Conservation (phyloP, 306 rosid genomes). For the Heteromeles arbutifolia region DNA sequence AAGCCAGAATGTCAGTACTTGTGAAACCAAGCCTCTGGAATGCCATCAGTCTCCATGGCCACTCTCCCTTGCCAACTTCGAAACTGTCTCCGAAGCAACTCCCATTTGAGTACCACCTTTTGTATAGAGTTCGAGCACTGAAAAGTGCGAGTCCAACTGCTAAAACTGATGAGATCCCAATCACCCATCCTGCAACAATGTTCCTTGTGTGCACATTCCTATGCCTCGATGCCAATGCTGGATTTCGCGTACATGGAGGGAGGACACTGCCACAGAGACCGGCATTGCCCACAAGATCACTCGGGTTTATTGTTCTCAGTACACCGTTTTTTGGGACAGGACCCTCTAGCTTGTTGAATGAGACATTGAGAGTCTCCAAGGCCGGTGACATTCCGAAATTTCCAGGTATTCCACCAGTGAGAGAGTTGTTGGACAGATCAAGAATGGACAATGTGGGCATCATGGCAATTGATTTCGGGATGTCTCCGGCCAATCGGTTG, state of each 20-base stretch:
- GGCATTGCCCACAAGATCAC: constrained; percentile 63
- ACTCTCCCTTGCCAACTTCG: constrained; percentile 64
- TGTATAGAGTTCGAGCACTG: constrained; percentile 46
- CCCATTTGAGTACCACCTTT: constrained; percentile 66
- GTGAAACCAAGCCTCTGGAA: constrained; percentile 84
- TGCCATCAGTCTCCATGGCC: constrained; percentile 97
- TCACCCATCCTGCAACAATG: constrained; percentile 52
- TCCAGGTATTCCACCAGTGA: constrained; percentile 73
- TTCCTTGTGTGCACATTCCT: constrained; percentile 44
- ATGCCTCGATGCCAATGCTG: constrained; percentile 30
- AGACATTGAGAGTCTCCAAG: constrained; percentile 69
- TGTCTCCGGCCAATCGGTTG: constrained; percentile 65
- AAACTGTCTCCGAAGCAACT: constrained; percentile 53
- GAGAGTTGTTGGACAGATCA: constrained; percentile 90
- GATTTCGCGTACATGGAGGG: constrained; percentile 53
- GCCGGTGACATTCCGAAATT: constrained; percentile 88
- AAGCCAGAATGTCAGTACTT: constrained; percentile 67
- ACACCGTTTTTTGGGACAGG: constrained; percentile 79
- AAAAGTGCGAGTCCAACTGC: constrained; percentile 42
- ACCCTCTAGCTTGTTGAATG: constrained; percentile 79
- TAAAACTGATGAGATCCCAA: constrained; percentile 61
- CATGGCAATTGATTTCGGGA: constrained; percentile 61
- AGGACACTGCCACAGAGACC: constrained; percentile 77
- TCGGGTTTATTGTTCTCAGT: constrained; percentile 70
- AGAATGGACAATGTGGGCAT: constrained; percentile 82